Evolutionary conservation across 192 early-diverging fungal species (phyloP), one percentile per base, ranked within the genome.

Genomic region (Coemansia sp.): DNA sequence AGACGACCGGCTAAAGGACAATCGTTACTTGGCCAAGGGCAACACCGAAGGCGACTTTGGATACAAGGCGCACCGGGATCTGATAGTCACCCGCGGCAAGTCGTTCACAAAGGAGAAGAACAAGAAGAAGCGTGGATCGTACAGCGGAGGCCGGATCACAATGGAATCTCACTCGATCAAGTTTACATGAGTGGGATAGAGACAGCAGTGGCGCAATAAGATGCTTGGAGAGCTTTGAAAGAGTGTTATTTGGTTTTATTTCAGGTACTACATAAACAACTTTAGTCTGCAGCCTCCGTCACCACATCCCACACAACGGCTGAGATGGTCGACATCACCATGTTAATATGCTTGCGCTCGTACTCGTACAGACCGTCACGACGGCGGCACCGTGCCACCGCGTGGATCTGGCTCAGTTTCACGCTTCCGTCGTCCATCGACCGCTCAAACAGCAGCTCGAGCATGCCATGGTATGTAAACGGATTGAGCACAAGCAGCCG

Each of bases 71-170:
- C 89, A 97, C 68, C 83, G 84, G 75, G 97, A 98, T 58, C 84
- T 98, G 64, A 89, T 94, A 58, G 88, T 90, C 46, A 93, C 88
- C 14, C 82, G 89, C 28, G 97, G 97, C 46, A 93, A 94, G 79
- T 86, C 87, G 23, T 98, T 98, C 84, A 86, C 92, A 38, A 89
- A 88, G 11, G 94, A 97, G 68, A 98, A 98, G 86, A 93, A 92
- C 62, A 97, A 97, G 84, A 98, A 98, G 83, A 97, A 97, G 86
- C 83, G 92, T 54, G 94, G 94, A 21, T 88, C 89, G 42, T 98
- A 98, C 84, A 86, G 89, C 58, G 96, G 96, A 26, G 96, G 96
- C 20, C 70, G 82, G 55, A 98, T 98, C 60, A 89, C 91, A 61
- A 86, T 89, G 56, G 81, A 76, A 34, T 90, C 90, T 21, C 87